phyloP scores from a whole-genome alignment of 2,329 filamentous ascomycete genomes.

The Colletotrichum higginsianum region DNA sequence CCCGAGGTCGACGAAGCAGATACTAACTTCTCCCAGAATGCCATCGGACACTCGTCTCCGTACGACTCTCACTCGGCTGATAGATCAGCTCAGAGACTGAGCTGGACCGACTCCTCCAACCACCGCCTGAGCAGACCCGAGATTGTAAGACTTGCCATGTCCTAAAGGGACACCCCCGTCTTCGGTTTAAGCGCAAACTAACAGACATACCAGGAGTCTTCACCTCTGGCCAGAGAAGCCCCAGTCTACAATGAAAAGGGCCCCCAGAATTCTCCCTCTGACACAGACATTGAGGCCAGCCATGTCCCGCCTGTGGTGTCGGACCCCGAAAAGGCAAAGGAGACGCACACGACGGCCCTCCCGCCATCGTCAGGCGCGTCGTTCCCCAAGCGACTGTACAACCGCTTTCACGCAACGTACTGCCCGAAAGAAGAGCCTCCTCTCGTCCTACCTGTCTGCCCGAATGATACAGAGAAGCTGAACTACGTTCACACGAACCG shows the following conservation, averaged over 20 bases:
- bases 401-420: constrained; percentile 51
- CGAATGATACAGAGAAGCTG: constrained; percentile 57
- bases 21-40: constrained; percentile 34
- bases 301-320: constrained; percentile 31
- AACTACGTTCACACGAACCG: constrained; percentile 57
- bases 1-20: neutral
- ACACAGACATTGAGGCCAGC: constrained; percentile 35
- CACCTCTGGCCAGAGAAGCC: constrained; percentile 37
- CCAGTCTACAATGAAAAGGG: constrained; percentile 37
- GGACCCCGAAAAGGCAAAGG: constrained; percentile 34
- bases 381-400: constrained; percentile 45
- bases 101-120: constrained; percentile 26
- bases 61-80: constrained; percentile 6
- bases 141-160: constrained; percentile 22
- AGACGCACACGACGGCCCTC: constrained; percentile 38
- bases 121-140: constrained; percentile 42
- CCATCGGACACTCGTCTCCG: constrained; percentile 13
- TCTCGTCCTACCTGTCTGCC: constrained; percentile 54
- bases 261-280: constrained; percentile 28
- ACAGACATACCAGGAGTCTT: constrained; percentile 33
- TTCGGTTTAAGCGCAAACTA: neutral
- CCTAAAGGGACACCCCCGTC: no score
- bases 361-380: constrained; percentile 30
- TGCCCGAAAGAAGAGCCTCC: constrained; percentile 51
- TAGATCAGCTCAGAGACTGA: constrained; percentile 26